Conservation (phyloP, 192 early-diverging fungal genomes). For the Coemansia sp. region DNA sequence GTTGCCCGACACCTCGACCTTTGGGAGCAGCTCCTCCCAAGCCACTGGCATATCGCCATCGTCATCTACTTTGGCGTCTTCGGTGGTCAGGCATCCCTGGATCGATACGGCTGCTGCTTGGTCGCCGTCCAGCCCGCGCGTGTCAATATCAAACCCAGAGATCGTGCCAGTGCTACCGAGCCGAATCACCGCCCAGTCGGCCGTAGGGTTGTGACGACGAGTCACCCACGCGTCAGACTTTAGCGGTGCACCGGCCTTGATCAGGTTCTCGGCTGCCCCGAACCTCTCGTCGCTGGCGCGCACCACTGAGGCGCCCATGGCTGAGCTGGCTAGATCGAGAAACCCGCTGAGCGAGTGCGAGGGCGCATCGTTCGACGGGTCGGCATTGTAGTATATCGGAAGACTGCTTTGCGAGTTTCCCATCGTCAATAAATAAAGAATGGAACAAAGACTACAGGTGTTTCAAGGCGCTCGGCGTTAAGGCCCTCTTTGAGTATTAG, state of each 20-base stretch:
- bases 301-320: conserved; percentile 68
- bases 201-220: conserved; percentile 77
- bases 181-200: conserved; percentile 84
- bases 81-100: conserved; percentile 60
- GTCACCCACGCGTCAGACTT: conserved; percentile 85
- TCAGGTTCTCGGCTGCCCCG: conserved; percentile 70
- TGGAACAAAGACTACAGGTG: not conserved
- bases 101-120: conserved; percentile 76
- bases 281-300: conserved; percentile 87
- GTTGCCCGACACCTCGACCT: conserved; percentile 63
- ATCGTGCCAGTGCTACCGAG: conserved; percentile 81
- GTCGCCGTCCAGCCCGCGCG: conserved; percentile 85
- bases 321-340: conserved; percentile 65
- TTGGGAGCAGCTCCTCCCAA: conserved; percentile 67
- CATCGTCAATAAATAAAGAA: conserved; percentile 22
- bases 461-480: not conserved
- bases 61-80: conserved; percentile 16
- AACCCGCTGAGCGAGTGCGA: conserved; percentile 42
- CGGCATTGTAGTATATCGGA: conserved; percentile 52
- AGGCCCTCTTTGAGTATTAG: not conserved
- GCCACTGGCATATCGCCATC: conserved; percentile 47
- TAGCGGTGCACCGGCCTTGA: conserved; percentile 47
- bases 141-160: conserved; percentile 83
- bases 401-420: conserved; percentile 52
- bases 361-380: conserved; percentile 46